Conservation (phyloP, 805 yeast species). For the Barnettozyma sucrosica region DNA sequence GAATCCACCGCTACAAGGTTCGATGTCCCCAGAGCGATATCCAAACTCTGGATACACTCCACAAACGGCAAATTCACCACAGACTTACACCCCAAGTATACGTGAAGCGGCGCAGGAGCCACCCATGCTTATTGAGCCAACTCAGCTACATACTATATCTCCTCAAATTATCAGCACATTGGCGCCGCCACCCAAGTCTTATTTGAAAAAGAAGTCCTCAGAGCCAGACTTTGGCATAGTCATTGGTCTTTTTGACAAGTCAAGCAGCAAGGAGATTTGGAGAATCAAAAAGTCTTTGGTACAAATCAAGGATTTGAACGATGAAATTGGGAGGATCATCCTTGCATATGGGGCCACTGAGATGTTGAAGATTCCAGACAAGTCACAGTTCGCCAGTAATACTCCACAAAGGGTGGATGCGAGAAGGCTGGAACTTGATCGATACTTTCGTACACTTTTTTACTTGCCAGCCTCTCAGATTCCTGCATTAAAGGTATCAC, state of each 20-base stretch:
- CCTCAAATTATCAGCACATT: conserved; percentile 47
- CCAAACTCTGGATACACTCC: conserved; percentile 4
- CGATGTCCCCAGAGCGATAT: conserved; percentile 8
- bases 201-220: conserved; percentile 31
- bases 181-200: conserved; percentile 30
- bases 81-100: background rate
- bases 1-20: background rate
- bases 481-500: conserved; percentile 35
- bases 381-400: conserved; percentile 46
- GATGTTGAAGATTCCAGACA: conserved; percentile 57
- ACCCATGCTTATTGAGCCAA: conserved; percentile 52
- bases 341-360: conserved; percentile 46
- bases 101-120: conserved; percentile 9
- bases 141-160: conserved; percentile 45
- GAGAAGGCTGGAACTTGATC: conserved; percentile 49
- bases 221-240: conserved; percentile 47
- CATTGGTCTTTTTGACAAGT: conserved; percentile 58
- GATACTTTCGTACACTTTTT: conserved; percentile 54
- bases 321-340: conserved; percentile 22
- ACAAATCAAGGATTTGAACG: conserved; percentile 35
- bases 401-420: conserved; percentile 61
- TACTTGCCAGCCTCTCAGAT: conserved; percentile 43
- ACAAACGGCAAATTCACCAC: conserved; percentile 1
- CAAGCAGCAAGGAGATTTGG: conserved; percentile 65
- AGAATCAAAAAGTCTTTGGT: conserved; percentile 58